A percentile compares a stretch with the other conserved stretches of the same genome.
Evolutionary conservation across 768 basidiomycete genomes (phyloP).

Genomic region (Gautieria morchelliformis): DNA sequence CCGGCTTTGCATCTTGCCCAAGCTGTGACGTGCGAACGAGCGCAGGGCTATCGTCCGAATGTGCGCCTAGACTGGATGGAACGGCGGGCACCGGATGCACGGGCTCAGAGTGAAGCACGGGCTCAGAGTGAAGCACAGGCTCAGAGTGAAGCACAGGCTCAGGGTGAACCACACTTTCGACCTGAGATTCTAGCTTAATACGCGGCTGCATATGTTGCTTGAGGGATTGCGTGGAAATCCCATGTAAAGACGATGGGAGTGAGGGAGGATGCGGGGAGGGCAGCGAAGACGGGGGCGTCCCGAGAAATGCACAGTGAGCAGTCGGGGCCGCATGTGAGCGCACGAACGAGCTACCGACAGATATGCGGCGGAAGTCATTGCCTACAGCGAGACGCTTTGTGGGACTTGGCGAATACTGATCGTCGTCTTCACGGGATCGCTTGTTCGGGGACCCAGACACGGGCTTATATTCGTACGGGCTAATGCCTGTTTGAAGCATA

Average conservation of each 20-base stretch:
- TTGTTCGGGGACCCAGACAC: background rate
- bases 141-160: background rate
- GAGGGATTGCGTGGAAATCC: background rate
- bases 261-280: too few species aligned
- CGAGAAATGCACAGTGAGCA: background rate
- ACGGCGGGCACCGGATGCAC: background rate
- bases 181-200: background rate
- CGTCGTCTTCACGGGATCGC: background rate
- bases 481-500: background rate
- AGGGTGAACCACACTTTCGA: background rate
- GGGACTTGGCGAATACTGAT: background rate
- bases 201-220: background rate
- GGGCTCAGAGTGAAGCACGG: background rate
- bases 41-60: conserved; percentile 19
- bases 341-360: background rate
- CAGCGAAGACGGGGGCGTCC: background rate
- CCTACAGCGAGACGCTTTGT: background rate
- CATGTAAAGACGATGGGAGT: background rate
- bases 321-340: background rate
- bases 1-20: conserved; percentile 20
- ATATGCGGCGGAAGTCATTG: background rate
- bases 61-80: conserved; percentile 12
- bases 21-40: conserved; percentile 14
- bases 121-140: background rate
- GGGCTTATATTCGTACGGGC: background rate